phyloP scores from a whole-genome alignment of 352 stramenopile species.

The Blastocystis sp. region DNA sequence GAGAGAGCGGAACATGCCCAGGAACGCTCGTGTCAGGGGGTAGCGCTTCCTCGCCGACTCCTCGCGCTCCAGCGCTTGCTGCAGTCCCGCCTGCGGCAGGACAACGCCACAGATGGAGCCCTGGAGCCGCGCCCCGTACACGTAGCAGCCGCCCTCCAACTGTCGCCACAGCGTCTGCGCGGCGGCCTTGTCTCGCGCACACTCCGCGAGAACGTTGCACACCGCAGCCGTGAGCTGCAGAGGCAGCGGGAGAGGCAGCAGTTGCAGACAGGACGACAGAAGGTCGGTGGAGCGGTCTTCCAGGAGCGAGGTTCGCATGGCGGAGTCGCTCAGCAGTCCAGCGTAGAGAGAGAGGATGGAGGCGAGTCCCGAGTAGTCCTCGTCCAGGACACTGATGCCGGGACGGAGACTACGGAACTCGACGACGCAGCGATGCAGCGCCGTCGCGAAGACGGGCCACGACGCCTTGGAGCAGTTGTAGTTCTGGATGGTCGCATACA shows the following conservation, averaged over 20 bases:
- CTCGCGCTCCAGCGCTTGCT: not conserved
- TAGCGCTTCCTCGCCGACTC: not conserved
- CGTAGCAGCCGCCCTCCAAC: not conserved
- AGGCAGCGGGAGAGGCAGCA: not conserved
- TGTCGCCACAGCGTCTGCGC: not conserved
- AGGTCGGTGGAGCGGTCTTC: not conserved
- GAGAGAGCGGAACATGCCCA: not conserved
- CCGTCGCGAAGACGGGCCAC: not conserved
- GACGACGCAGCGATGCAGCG: conserved; percentile 1
- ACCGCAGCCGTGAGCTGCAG: not conserved
- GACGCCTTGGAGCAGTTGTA: not conserved
- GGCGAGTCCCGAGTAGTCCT: not conserved
- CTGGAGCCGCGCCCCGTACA: not conserved
- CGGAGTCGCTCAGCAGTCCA: not conserved
- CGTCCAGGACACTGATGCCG: not conserved
- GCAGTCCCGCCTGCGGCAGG: not conserved
- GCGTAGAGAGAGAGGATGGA: not conserved
- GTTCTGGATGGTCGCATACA: not conserved
- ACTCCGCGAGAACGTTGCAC: not conserved
- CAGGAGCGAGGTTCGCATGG: not conserved
- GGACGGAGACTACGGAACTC: not conserved
- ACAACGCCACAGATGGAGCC: not conserved
- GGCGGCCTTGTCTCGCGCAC: not conserved
- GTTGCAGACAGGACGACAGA: not conserved
- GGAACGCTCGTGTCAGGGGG: not conserved